Evolutionary conservation across 495 filamentous ascomycete species (phyloP).

Genomic region (Chaetomium cochliodes): DNA sequence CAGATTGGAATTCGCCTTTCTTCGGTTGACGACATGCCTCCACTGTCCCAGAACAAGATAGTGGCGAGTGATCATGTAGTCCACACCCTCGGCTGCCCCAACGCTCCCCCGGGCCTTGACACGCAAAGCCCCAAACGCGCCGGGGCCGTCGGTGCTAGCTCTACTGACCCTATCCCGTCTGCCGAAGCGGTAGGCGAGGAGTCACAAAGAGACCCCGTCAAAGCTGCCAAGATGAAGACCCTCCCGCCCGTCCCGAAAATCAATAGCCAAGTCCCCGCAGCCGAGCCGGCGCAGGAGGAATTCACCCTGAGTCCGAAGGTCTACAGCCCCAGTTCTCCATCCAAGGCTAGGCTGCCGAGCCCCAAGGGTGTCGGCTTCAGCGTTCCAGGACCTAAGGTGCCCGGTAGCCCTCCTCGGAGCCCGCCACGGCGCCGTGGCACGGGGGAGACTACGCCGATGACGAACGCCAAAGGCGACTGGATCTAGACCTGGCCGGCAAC

Average conservation of each 20-base stretch:
- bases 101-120: conserved; percentile 24
- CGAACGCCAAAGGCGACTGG: conserved; percentile 31
- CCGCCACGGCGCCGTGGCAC: conserved; percentile 25
- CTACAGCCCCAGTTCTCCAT: conserved; percentile 44
- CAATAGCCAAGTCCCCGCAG: conserved; percentile 7
- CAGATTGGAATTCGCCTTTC: conserved; percentile 51
- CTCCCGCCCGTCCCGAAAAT: conserved; percentile 37
- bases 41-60: conserved; percentile 28
- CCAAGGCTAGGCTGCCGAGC: conserved; percentile 44
- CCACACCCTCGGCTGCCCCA: conserved; percentile 38
- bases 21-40: conserved; percentile 45
- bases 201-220: conserved; percentile 29
- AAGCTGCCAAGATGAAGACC: conserved; percentile 40
- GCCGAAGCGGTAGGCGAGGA: conserved; percentile 13
- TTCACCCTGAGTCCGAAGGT: conserved; percentile 43
- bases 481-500: conserved; percentile 19
- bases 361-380: conserved; percentile 47
- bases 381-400: conserved; percentile 20
- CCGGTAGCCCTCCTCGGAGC: conserved; percentile 21
- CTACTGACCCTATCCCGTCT: conserved; percentile 17
- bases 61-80: conserved; percentile 29
- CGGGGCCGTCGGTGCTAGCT: conserved; percentile 28
- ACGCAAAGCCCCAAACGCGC: conserved; percentile 30
- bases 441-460: conserved; percentile 8
- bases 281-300: conserved; percentile 22